Base-by-base conservation (phyloP, 2,329 filamentous ascomycete species). In the Pyrenophora graminea region DNA sequence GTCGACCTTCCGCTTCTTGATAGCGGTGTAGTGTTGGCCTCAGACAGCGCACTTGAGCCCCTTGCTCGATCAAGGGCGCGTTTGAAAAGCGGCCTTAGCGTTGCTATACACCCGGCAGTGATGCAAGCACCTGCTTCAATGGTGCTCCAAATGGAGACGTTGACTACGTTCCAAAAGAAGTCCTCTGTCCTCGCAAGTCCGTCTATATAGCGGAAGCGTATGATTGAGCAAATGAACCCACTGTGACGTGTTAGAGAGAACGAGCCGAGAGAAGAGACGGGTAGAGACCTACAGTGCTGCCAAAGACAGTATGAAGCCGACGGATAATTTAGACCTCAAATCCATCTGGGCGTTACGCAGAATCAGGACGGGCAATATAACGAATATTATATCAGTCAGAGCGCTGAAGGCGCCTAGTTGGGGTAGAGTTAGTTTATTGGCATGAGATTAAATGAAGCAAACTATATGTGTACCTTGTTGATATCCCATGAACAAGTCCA, bases 301-400 rank as follows among this genome's bases (percentile, higher is more conserved):
- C 66, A 86, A 74, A 6, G 76, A 76, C 48, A 87, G 70, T 33
- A 87, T 76, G 15, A 77, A 72, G 10, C 80, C 78, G 19, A 85
- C 70, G 0, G 80, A 80, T 8, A 79, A 34, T 61, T 85, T 86
- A 2, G 77, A 77, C 42, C 74, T 75, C 10, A 59, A 59, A 39
- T 78, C 76, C 79, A 87, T 85, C 51, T 83, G 80, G 34, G 85
- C 67, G 27, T 80, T 77, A 73, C 76, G 80, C 2, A 87, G 74
- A 2, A 87, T 68, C 31, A 79, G 74, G 2, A 81, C 72, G 0
- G 72, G 70, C 3, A 74, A 48, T 6, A 56, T 13, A 3, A 67
- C 54, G 18, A 73, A 72, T 2, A 69, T 47, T 9, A 66, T 53
- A 37, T 74, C 71, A 0, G 70, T 71, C 13, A 69, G 30, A 0